phyloP scores from a whole-genome alignment of 345 rosid species.

The Eucalyptus dawsonii region DNA sequence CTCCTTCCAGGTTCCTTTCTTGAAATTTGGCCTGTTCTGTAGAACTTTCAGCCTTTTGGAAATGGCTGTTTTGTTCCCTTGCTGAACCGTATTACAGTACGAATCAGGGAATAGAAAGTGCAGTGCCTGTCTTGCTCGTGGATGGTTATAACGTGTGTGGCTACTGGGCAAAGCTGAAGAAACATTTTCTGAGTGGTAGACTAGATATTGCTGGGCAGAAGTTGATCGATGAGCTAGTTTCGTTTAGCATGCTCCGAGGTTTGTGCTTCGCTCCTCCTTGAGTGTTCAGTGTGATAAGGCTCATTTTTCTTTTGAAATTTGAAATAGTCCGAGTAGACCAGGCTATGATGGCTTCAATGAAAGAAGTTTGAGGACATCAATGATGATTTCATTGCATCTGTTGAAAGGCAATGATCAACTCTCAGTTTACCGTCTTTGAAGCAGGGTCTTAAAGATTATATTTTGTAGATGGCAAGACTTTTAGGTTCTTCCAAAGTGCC shows the following conservation, averaged over 20 bases:
- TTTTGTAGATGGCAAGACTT: not conserved
- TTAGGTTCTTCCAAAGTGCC: not conserved
- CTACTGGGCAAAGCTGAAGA: conserved; percentile 82
- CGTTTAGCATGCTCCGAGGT: conserved; percentile 73
- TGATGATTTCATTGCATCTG: not conserved
- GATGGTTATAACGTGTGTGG: conserved; percentile 98
- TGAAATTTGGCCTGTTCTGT: not conserved
- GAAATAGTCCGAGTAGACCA: not conserved
- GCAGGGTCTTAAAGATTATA: not conserved
- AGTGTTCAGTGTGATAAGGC: not conserved
- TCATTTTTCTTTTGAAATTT: not conserved
- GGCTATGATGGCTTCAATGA: not conserved
- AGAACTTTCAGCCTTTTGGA: not conserved
- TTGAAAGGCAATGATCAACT: not conserved
- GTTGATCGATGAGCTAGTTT: conserved; percentile 66
- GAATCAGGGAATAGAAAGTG: conserved; percentile 46
- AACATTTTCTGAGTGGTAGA: conserved; percentile 76
- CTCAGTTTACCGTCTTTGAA: not conserved
- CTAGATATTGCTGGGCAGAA: conserved; percentile 80
- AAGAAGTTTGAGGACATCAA: not conserved
- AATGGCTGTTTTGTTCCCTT: not conserved
- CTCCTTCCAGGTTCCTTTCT: conserved; percentile 3
- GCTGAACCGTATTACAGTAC: conserved; percentile 53
- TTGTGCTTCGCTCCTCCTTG: not conserved
- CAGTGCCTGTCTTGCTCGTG: conserved; percentile 87